These are phyloP conservation scores for Alternaria ventricosa DNA, from an alignment of 2,329 filamentous ascomycete genomes.

Conservation along the genomic window DNA sequence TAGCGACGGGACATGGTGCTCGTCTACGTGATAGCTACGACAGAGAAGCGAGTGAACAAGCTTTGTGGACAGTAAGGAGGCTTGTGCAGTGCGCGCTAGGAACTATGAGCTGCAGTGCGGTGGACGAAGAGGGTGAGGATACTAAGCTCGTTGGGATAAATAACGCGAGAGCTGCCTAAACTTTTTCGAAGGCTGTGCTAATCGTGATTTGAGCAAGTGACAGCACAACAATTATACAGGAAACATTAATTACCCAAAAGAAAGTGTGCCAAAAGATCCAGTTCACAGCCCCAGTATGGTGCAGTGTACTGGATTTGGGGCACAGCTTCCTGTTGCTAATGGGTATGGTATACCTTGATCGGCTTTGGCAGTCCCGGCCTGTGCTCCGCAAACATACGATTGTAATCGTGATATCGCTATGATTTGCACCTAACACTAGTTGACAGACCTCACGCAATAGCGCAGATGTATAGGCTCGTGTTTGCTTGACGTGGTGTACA, in stretches of 20 bases:
- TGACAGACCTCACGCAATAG: neutral
- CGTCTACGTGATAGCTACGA: neutral
- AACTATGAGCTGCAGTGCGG: neutral
- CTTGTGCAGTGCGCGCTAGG: neutral
- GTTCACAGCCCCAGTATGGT: neutral
- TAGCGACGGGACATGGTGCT: neutral
- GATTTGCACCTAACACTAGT: neutral
- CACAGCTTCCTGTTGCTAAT: neutral
- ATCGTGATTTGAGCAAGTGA: neutral
- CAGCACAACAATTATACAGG: neutral
- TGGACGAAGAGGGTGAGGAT: neutral
- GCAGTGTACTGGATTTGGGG: neutral
- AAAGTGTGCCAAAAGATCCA: neutral
- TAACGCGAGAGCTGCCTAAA: neutral
- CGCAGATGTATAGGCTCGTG: neutral
- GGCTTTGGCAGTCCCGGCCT: too few relatives aligned
- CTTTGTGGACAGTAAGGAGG: neutral
- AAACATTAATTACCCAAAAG: neutral
- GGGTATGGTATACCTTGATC: neutral
- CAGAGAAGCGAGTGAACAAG: neutral
- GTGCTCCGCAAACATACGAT: neutral
- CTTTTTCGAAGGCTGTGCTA: neutral
- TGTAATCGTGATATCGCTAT: neutral
- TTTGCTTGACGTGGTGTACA: neutral
- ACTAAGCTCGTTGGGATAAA: neutral